Base-by-base conservation (phyloP, 2,329 filamentous ascomycete genomes). In the Colletotrichum sansevieriae region DNA sequence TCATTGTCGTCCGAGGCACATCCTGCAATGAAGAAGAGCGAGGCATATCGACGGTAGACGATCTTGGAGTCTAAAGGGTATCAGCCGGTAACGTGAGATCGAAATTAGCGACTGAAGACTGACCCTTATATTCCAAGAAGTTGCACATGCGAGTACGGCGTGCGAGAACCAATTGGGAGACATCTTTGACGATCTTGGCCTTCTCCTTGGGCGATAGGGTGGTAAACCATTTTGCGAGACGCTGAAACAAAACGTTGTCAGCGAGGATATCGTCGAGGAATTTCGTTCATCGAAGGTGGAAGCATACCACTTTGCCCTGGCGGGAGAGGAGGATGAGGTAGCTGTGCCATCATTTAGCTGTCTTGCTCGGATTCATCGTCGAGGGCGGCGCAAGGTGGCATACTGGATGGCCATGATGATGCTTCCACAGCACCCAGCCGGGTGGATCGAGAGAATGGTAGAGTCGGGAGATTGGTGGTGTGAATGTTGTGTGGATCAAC, bases 151-250 rank as follows among this genome's bases (percentile, higher is more conserved):
- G 94, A 69, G 96, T 98, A 77, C 96, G 90, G 74, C 96, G 90
- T 71, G 96, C 96, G 74, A 99, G 91, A 74, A 99, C 96, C 57
- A 98, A 92, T 83, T 98, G 96, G 70, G 96, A 94, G 76, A 99
- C 96, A 86, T 99, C 96, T 83, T 99, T 99, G 87, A 99, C 95
- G 79, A 99, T 98, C 88, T 99, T 99, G 83, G 95, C 96, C 85
- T 99, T 99, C 79, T 99, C 96, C 83, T 92, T 98, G 72, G 96
- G 96, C 41, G 95, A 97, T 71, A 99, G 88, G 15, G 96, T 99
- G 63, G 95, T 97, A 84, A 99, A 99, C 96, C 96, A 99, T 85
- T 99, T 99, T 74, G 96, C 96, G 65, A 99, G 91, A 78, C 96
- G 95, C 96, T 99, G 83, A 65, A 72, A 73, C 55, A 15, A 25